Conservation (phyloP, 2,329 filamentous ascomycete species). For the Claviceps sp. region DNA sequence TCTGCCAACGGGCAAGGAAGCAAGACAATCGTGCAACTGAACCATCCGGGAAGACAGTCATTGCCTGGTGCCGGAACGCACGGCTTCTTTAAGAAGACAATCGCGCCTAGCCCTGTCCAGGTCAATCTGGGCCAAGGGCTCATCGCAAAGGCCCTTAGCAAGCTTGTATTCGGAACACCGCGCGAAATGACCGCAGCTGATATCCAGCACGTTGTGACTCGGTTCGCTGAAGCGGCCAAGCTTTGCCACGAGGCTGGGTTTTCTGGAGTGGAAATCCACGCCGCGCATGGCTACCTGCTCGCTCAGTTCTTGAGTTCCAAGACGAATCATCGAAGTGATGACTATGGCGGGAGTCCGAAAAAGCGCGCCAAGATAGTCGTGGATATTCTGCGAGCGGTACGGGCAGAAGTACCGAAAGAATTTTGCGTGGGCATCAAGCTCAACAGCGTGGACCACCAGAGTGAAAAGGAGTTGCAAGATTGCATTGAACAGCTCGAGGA, state of each 20-base stretch:
- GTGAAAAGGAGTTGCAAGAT: constrained; percentile 30
- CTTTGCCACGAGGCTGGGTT: constrained; percentile 33
- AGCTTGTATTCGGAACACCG: constrained; percentile 37
- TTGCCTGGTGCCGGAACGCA: constrained; percentile 23
- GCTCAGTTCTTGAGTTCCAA: constrained; percentile 39
- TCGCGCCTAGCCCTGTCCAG: constrained; percentile 30
- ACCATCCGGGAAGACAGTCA: constrained; percentile 34
- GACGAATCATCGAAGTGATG: constrained; percentile 38
- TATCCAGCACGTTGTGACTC: constrained; percentile 36
- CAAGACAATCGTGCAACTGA: constrained; percentile 30
- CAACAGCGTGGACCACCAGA: constrained; percentile 44
- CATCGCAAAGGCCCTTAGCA: constrained; percentile 18
- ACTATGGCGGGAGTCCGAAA: constrained; percentile 38
- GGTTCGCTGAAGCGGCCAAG: constrained; percentile 39
- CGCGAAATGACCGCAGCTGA: constrained; percentile 41
- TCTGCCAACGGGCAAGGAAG: constrained; percentile 19
- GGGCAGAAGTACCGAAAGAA: constrained; percentile 19
- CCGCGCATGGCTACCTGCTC: constrained; percentile 44
- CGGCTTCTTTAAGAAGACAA: constrained; percentile 22
- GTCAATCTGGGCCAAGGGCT: constrained; percentile 26
- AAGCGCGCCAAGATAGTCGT: constrained; percentile 36
- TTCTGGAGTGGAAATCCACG: constrained; percentile 31
- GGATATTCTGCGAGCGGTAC: constrained; percentile 33
- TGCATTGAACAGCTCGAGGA: constrained; percentile 44
- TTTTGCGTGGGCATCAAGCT: constrained; percentile 43